Conservation (phyloP, 768 basidiomycete species). For the Russula earlei region DNA sequence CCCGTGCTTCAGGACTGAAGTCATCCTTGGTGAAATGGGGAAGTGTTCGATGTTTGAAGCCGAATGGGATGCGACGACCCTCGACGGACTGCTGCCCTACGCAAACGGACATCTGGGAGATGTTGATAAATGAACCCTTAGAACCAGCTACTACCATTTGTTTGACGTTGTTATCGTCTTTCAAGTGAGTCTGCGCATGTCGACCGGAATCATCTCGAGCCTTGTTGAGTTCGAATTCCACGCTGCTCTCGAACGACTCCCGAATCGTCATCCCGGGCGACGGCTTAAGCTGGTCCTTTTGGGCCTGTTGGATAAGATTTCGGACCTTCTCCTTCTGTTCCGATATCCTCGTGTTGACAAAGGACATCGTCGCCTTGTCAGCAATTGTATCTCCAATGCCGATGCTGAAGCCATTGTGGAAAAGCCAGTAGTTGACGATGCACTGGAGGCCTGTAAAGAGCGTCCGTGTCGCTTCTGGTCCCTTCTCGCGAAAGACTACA, state of each 20-base stretch:
- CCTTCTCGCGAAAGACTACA: slow-evolving; percentile 95
- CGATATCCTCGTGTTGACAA: slow-evolving; percentile 75
- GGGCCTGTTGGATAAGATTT: slow-evolving; percentile 70
- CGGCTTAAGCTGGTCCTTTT: slow-evolving; percentile 79
- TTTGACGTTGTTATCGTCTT: slow-evolving; percentile 99
- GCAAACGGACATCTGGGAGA: slow-evolving; percentile 99
- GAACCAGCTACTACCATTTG: slow-evolving; percentile 99
- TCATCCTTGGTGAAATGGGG: slow-evolving; percentile 99
- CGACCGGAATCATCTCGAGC: slow-evolving; percentile 95
- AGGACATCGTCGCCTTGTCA: slow-evolving; percentile 77
- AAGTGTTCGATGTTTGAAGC: slow-evolving; percentile 91
- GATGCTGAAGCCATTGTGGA: slow-evolving; percentile 98
- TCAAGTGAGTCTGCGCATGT: slow-evolving; percentile 92
- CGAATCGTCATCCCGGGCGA: slow-evolving; percentile 98
- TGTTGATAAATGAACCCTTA: slow-evolving; percentile 98
- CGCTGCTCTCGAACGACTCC: slow-evolving; percentile 92
- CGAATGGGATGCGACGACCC: slow-evolving; percentile 96
- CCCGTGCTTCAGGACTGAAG: slow-evolving; percentile 94
- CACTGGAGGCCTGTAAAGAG: slow-evolving; percentile 91
- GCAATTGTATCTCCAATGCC: slow-evolving; percentile 99
- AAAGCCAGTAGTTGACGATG: slow-evolving; percentile 97
- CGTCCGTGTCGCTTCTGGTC: slow-evolving; percentile 80
- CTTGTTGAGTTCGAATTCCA: slow-evolving; percentile 84
- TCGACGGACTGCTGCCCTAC: slow-evolving; percentile 98
- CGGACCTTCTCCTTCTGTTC: slow-evolving; percentile 75